Percentiles rank a stretch among this genome's conserved stretches.
Evolutionary conservation across 306 rosid species (phyloP).

Genomic region (Amphicarpaea edgeworthii): DNA sequence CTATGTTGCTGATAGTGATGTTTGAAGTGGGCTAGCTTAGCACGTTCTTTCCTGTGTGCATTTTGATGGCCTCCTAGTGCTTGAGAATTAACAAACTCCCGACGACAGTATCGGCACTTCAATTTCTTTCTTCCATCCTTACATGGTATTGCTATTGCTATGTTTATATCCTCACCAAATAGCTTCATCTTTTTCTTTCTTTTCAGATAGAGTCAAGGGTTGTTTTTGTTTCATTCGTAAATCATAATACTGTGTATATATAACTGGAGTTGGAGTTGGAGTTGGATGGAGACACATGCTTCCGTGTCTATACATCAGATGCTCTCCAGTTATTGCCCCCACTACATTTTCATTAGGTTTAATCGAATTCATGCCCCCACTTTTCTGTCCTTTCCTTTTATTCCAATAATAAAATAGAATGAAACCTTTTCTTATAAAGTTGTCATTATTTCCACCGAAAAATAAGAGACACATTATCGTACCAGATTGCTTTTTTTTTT

Average conservation of each 20-base stretch:
- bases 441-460: neutral
- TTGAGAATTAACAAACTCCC: constrained; percentile 6
- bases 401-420: neutral
- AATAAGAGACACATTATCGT: neutral
- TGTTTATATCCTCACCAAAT: neutral
- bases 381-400: neutral
- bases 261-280: too few species aligned
- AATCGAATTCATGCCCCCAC: constrained; percentile 8
- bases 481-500: neutral
- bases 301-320: neutral
- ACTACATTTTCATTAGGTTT: neutral
- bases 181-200: neutral
- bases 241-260: too few species aligned
- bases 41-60: constrained; percentile 18
- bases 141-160: too few species aligned
- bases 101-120: constrained; percentile 10
- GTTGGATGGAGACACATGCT: too few species aligned
- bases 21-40: constrained; percentile 5
- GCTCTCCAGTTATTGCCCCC: neutral
- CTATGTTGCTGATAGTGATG: too few species aligned
- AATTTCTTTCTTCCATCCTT: neutral
- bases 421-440: neutral
- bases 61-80: constrained; percentile 27
- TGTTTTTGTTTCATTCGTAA: neutral
- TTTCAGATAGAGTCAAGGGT: neutral